Percentiles rank a stretch among this genome's conserved stretches.
Conservation (phyloP, 2,329 filamentous ascomycete genomes). For the Botryotinia calthae region DNA sequence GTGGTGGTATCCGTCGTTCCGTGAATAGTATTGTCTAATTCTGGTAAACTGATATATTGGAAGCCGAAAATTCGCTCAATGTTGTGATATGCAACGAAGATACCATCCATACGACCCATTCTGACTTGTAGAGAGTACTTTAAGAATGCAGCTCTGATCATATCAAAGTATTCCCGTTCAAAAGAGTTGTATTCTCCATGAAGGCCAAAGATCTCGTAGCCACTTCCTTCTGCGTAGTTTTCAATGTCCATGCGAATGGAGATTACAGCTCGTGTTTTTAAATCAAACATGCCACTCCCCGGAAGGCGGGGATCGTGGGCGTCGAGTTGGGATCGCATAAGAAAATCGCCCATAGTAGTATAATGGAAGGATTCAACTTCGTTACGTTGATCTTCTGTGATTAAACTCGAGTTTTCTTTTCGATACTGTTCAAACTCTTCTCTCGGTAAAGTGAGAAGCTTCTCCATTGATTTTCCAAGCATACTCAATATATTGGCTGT, state of each 20-base stretch:
- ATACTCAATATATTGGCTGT: conserved; percentile 82
- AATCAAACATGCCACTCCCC: conserved; percentile 89
- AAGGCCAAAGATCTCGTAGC: conserved; percentile 79
- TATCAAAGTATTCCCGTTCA: conserved; percentile 94
- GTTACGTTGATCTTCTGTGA: conserved; percentile 69
- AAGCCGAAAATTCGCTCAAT: conserved; percentile 94
- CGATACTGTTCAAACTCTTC: conserved; percentile 85
- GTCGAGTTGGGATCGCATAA: conserved; percentile 94
- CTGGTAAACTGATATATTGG: conserved; percentile 81
- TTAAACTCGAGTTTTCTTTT: conserved; percentile 61
- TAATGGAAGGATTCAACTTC: conserved; percentile 83
- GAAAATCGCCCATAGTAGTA: conserved; percentile 78
- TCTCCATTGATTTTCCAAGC: conserved; percentile 95
- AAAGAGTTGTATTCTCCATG: conserved; percentile 85
- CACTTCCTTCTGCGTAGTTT: conserved; percentile 70
- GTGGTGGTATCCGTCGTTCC: conserved; percentile 64
- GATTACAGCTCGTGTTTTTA: conserved; percentile 91
- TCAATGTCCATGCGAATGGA: conserved; percentile 83
- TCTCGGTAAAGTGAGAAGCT: conserved; percentile 79
- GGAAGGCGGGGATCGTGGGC: conserved; percentile 83
- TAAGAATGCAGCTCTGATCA: conserved; percentile 90
- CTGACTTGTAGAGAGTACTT: conserved; percentile 97
- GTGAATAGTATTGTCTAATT: conserved; percentile 91
- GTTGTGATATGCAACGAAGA: conserved; percentile 96
- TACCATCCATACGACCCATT: conserved; percentile 97